Percentiles rank a stretch among this genome's conserved stretches.
These are phyloP conservation scores for Pseudisothecium myosuroides DNA, from an alignment of 225 moss, liverwort and hornwort species.

Conservation along the genomic window DNA sequence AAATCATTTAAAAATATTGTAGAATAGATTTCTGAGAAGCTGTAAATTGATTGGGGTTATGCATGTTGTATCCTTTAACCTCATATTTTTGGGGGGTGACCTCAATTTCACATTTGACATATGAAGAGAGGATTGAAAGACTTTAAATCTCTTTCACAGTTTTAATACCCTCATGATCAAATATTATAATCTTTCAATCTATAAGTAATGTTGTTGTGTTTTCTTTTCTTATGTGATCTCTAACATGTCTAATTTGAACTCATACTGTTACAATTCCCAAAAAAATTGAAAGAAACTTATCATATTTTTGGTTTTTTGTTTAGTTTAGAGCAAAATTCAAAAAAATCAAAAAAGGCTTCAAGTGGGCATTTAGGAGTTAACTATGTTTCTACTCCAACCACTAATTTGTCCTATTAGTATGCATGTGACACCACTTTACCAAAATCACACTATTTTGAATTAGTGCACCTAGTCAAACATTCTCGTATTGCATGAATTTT, in stretches of 20 bases:
- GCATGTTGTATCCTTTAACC: background rate
- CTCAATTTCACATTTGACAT: background rate
- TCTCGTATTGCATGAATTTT: background rate
- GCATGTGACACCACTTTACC: background rate
- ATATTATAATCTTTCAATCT: background rate
- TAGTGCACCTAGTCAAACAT: background rate
- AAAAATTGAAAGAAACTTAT: background rate
- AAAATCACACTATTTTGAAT: background rate
- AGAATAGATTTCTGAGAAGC: no score
- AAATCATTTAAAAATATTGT: background rate
- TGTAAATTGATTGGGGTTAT: background rate
- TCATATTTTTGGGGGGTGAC: background rate
- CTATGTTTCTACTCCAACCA: background rate
- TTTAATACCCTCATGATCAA: background rate
- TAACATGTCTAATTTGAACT: background rate
- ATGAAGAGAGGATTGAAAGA: background rate
- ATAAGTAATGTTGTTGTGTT: background rate
- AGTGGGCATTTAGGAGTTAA: no score
- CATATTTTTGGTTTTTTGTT: background rate
- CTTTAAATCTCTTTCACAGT: background rate
- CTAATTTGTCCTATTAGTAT: background rate
- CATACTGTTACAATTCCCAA: fast-evolving
- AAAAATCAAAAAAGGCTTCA: no score
- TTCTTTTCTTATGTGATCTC: background rate
- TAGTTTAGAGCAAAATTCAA: background rate